Percentiles rank a stretch among this genome's conserved stretches.
phyloP scores from a whole-genome alignment of 192 early-diverging fungal genomes.

The Dimargaris xerosporica region DNA sequence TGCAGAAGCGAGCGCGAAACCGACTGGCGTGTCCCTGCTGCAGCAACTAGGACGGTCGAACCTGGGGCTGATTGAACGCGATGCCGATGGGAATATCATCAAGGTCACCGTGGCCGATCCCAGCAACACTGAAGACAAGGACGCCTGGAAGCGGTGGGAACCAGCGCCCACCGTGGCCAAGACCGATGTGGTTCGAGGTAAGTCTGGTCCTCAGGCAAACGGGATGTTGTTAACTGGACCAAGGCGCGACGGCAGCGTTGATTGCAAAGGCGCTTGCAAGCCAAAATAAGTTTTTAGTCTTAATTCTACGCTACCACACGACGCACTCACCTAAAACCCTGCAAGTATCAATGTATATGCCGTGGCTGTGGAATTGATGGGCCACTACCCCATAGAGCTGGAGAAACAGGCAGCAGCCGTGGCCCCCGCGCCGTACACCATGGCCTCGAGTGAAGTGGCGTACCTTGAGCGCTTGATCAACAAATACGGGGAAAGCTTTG shows the following conservation, averaged over 20 bases:
- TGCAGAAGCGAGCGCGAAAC: conserved; percentile 14
- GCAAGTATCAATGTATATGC: too few species aligned
- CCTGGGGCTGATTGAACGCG: conserved; percentile 69
- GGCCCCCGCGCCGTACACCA: too few species aligned
- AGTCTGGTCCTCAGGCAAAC: too few species aligned
- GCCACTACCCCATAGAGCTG: not conserved
- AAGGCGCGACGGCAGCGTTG: too few species aligned
- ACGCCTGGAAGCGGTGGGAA: not conserved
- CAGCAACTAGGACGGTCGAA: conserved; percentile 37
- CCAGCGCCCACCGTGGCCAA: not conserved
- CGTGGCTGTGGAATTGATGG: too few species aligned
- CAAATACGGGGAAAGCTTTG: conserved; percentile 5
- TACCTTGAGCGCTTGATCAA: not conserved
- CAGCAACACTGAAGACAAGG: conserved; percentile 14
- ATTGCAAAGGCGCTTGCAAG: too few species aligned
- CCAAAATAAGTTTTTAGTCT: too few species aligned
- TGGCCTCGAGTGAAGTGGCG: not conserved
- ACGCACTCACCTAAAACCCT: too few species aligned
- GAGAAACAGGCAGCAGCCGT: not conserved
- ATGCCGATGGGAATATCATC: conserved; percentile 55
- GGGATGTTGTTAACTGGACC: too few species aligned
- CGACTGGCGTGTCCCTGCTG: conserved; percentile 33
- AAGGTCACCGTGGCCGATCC: conserved; percentile 49
- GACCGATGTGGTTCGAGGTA: not conserved
- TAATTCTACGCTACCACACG: too few species aligned